Conservation (phyloP, 2,329 filamentous ascomycete genomes). For the Pseudonectria foliicola region DNA sequence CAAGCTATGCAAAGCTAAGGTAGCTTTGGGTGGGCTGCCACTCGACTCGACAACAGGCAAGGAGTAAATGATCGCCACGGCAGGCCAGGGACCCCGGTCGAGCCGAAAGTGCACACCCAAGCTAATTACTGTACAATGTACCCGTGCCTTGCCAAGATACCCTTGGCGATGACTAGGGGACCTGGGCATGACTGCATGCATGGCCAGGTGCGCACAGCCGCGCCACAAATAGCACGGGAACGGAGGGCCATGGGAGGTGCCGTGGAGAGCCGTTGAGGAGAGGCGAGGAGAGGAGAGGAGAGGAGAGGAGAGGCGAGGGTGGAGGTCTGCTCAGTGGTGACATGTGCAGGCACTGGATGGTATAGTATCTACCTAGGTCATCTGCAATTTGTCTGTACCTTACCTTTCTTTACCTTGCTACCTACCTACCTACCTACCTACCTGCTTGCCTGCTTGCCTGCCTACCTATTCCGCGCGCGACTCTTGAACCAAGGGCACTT, state of each 20-base stretch:
- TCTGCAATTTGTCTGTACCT: too few relatives aligned
- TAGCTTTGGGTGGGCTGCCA: constrained; percentile 7
- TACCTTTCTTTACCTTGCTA: too few relatives aligned
- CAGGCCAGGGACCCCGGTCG: constrained; percentile 16
- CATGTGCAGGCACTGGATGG: not conserved
- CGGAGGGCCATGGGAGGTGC: not conserved
- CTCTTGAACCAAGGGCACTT: too few relatives aligned
- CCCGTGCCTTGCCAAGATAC: too few relatives aligned
- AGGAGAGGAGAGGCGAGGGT: too few relatives aligned
- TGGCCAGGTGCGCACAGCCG: constrained; percentile 16
- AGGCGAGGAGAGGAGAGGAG: constrained; percentile 1
- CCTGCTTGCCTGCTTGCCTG: too few relatives aligned
- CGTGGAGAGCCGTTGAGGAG: not conserved
- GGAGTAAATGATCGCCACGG: constrained; percentile 23
- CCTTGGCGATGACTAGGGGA: too few relatives aligned
- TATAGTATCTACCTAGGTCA: too few relatives aligned
- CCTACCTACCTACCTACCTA: too few relatives aligned
- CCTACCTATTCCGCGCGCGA: too few relatives aligned
- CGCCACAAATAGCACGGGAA: constrained; percentile 21
- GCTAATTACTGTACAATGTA: not conserved
- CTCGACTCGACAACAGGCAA: constrained; percentile 1
- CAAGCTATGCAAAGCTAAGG: too few relatives aligned
- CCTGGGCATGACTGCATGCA: too few relatives aligned
- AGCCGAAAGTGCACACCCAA: constrained; percentile 1
- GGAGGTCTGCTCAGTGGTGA: constrained; percentile 1